Conservation (phyloP, 495 filamentous ascomycete species). For the Elaphomyces granulatus region DNA sequence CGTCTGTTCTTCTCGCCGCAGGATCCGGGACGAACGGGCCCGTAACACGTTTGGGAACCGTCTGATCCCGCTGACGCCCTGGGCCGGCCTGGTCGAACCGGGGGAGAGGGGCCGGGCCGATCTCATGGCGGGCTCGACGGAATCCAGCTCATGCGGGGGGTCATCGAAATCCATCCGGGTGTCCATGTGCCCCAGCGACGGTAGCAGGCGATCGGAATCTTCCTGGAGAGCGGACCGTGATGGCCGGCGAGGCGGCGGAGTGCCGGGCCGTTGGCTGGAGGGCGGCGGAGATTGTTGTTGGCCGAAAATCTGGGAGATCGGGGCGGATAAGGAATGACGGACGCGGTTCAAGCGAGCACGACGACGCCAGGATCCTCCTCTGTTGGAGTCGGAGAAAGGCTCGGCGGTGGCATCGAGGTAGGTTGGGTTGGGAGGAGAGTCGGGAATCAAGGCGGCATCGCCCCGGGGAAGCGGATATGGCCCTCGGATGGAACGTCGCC, state of each 20-base stretch:
- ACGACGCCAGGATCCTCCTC: conserved; percentile 28
- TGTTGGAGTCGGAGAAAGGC: conserved; percentile 17
- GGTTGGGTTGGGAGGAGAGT: conserved; percentile 11
- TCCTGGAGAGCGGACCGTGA: conserved; percentile 10
- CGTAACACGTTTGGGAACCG: conserved; percentile 31
- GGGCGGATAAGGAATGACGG: conserved; percentile 29
- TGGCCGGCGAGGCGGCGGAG: conserved; percentile 12
- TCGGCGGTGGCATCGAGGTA: conserved; percentile 15
- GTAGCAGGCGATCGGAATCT: conserved; percentile 15
- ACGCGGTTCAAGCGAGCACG: conserved; percentile 29
- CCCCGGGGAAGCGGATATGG: conserved; percentile 28
- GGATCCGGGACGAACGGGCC: conserved; percentile 33
- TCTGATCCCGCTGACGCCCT: conserved; percentile 13
- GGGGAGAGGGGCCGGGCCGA: conserved; percentile 13
- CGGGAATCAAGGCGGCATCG: conserved; percentile 17
- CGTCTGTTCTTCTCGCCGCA: conserved; percentile 42
- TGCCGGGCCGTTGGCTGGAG: conserved; percentile 6
- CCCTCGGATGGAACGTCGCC: conserved; percentile 24
- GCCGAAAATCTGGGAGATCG: conserved; percentile 34
- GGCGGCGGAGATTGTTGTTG: conserved; percentile 13
- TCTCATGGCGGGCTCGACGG: conserved; percentile 21
- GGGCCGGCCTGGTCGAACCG: conserved; percentile 5
- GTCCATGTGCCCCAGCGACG: conserved; percentile 28
- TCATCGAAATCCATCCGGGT: conserved; percentile 28
- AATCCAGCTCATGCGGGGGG: conserved; percentile 30